Evolutionary conservation across 208 protist genomes (phyloP).

Genomic region (Jaenimonas drosophilae): DNA sequence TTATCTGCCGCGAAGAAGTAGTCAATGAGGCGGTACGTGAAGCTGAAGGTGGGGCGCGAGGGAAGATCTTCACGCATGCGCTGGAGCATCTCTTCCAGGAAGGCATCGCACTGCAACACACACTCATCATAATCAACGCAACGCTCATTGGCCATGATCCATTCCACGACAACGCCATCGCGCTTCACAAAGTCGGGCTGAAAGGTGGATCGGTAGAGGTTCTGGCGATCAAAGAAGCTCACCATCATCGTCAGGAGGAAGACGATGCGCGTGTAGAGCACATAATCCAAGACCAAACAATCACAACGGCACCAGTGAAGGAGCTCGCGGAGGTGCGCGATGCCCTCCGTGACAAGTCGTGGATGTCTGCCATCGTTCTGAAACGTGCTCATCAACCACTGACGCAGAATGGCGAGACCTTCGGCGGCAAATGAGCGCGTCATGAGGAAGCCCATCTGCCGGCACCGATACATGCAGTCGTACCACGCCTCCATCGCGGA

Average conservation of each 20-base stretch:
- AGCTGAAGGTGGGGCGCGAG: slow-evolving; percentile 64
- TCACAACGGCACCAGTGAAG: slow-evolving; percentile 76
- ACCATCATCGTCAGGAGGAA: slow-evolving; percentile 86
- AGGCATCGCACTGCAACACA: slow-evolving; percentile 75
- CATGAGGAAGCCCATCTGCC: slow-evolving; percentile 62
- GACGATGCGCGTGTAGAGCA: slow-evolving; percentile 78
- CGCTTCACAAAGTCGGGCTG: slow-evolving; percentile 64
- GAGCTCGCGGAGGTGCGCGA: slow-evolving; percentile 56
- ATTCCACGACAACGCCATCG: slow-evolving; percentile 84
- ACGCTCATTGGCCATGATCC: slow-evolving; percentile 59
- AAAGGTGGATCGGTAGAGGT: slow-evolving; percentile 74
- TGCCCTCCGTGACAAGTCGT: slow-evolving; percentile 51
- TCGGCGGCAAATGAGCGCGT: slow-evolving; percentile 80
- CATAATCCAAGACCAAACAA: slow-evolving; percentile 73
- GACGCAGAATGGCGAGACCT: slow-evolving; percentile 59
- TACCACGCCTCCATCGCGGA: slow-evolving; percentile 68
- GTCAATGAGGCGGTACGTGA: slow-evolving; percentile 80
- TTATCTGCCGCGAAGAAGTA: slow-evolving; percentile 91
- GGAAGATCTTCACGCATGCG: slow-evolving; percentile 59
- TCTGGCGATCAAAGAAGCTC: slow-evolving; percentile 86
- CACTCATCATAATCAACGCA: slow-evolving; percentile 79
- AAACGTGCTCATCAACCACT: slow-evolving; percentile 61
- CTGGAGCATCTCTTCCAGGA: slow-evolving; percentile 79
- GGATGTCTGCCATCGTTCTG: slow-evolving; percentile 49
- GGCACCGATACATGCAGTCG: slow-evolving; percentile 57